A percentile compares a stretch with the other conserved stretches of the same genome.
phyloP scores from a whole-genome alignment of 495 filamentous ascomycete genomes.

The Aspergillus wentii region DNA sequence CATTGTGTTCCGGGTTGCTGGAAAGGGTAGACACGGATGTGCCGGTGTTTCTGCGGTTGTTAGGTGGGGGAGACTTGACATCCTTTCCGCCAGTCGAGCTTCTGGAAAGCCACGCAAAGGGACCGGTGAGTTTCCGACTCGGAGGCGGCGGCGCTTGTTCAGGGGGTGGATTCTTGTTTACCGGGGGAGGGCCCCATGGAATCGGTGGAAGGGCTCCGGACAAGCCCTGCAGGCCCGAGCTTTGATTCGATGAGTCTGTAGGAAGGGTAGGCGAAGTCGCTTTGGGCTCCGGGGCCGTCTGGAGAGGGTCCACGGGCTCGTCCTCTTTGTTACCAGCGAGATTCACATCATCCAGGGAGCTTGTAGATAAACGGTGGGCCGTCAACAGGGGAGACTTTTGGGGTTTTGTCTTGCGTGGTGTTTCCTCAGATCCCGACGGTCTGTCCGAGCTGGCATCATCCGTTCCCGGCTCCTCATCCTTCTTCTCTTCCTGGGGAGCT shows the following conservation, averaged over 20 bases:
- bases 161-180: slow-evolving; percentile 35
- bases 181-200: slow-evolving; percentile 42
- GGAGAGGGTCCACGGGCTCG: slow-evolving; percentile 22
- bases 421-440: slow-evolving; percentile 26
- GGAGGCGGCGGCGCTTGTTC: slow-evolving; percentile 39
- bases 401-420: slow-evolving; percentile 25
- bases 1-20: slow-evolving; percentile 69
- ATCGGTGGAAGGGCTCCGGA: slow-evolving; percentile 48
- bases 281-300: slow-evolving; percentile 18
- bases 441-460: slow-evolving; percentile 18
- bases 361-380: slow-evolving; percentile 58
- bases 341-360: slow-evolving; percentile 66
- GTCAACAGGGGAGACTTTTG: slow-evolving; percentile 53
- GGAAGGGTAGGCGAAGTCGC: slow-evolving; percentile 46
- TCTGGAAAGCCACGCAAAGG: slow-evolving; percentile 83
- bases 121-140: slow-evolving; percentile 67
- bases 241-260: slow-evolving; percentile 42
- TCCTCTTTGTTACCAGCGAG: slow-evolving; percentile 52
- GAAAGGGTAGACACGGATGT: slow-evolving; percentile 68
- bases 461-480: slow-evolving; percentile 17
- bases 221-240: slow-evolving; percentile 42
- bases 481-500: slow-evolving; percentile 26
- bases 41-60: slow-evolving; percentile 61
- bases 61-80: slow-evolving; percentile 43
- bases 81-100: slow-evolving; percentile 61